Percentiles rank a stretch among this genome's conserved stretches.
Evolutionary conservation across 2,329 filamentous ascomycete species (phyloP).

Genomic region (Eutypella sp.): DNA sequence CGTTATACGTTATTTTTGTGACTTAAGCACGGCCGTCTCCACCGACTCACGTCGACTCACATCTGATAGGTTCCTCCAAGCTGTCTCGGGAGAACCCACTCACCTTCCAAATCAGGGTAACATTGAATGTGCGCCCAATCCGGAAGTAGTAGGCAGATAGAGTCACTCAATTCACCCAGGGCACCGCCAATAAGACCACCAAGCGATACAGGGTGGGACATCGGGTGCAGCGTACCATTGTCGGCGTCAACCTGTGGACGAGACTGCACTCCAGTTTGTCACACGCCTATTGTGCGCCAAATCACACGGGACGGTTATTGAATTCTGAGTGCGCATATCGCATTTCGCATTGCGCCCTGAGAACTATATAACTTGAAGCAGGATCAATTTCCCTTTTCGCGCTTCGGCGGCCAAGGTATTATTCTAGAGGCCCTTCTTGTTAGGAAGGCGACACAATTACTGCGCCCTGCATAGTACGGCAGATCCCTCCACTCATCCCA

Average conservation of each 20-base stretch:
- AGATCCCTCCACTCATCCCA: neutral
- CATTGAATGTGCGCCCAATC: constrained; percentile 18
- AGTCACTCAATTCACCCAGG: constrained; percentile 7
- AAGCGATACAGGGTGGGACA: constrained; percentile 13
- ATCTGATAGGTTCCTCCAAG: constrained; percentile 22
- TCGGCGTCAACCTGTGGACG: neutral
- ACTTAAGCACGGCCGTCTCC: constrained; percentile 1
- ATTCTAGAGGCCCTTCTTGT: neutral
- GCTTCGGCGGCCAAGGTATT: neutral
- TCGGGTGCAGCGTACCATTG: constrained; percentile 3
- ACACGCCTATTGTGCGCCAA: neutral
- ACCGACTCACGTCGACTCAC: constrained; percentile 12
- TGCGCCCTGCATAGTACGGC: neutral
- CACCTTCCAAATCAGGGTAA: constrained; percentile 29
- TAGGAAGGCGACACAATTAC: neutral
- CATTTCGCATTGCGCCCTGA: neutral
- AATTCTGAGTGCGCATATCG: neutral
- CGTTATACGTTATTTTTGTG: neutral
- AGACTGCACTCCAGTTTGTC: neutral
- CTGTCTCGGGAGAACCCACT: constrained; percentile 19
- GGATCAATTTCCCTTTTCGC: neutral
- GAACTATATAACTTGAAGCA: neutral
- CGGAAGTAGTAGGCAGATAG: constrained; percentile 6
- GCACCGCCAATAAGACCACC: no score
- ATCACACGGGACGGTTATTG: neutral